Conservation (phyloP, 108 stramenopile species). For the Pinguiococcus pyrenoidosus region DNA sequence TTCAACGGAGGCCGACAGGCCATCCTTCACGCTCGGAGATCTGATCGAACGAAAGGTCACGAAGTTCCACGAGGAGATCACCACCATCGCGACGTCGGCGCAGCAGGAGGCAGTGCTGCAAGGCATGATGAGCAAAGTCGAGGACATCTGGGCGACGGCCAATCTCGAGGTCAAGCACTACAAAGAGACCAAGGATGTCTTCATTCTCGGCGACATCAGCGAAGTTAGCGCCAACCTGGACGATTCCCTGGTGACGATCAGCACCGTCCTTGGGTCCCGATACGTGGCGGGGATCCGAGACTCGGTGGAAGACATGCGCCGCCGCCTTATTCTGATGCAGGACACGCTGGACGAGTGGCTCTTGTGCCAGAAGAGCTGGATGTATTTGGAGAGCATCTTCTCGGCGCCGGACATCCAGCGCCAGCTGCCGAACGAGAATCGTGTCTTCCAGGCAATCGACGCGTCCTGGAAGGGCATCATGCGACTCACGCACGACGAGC, state of each 20-base stretch:
- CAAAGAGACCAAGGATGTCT: constrained; percentile 50
- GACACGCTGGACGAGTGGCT: constrained; percentile 58
- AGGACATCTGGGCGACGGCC: constrained; percentile 25
- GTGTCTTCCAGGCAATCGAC: constrained; percentile 43
- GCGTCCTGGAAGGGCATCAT: constrained; percentile 46
- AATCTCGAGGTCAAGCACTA: constrained; percentile 41
- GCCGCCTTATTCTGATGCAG: constrained; percentile 15
- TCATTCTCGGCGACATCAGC: constrained; percentile 47
- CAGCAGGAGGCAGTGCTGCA: constrained; percentile 47
- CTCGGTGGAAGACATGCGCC: constrained; percentile 23
- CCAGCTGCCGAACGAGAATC: no score
- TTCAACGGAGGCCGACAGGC: constrained; percentile 20
- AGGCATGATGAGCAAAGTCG: constrained; percentile 50
- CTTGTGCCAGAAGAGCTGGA: constrained; percentile 40
- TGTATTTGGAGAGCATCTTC: constrained; percentile 59
- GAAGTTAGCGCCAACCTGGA: constrained; percentile 46
- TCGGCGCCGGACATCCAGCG: constrained; percentile 49
- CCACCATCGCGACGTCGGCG: constrained; percentile 39
- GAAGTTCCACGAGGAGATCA: constrained; percentile 35
- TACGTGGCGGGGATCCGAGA: constrained; percentile 45
- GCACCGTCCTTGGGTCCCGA: constrained; percentile 48
- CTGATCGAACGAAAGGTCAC: constrained; percentile 39
- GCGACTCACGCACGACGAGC: constrained; percentile 42
- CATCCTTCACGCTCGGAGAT: constrained; percentile 46
- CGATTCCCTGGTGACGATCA: constrained; percentile 54